These are phyloP conservation scores for Buxus sempervirens DNA, from an alignment of 164 flowering plant species.

Conservation along the genomic window DNA sequence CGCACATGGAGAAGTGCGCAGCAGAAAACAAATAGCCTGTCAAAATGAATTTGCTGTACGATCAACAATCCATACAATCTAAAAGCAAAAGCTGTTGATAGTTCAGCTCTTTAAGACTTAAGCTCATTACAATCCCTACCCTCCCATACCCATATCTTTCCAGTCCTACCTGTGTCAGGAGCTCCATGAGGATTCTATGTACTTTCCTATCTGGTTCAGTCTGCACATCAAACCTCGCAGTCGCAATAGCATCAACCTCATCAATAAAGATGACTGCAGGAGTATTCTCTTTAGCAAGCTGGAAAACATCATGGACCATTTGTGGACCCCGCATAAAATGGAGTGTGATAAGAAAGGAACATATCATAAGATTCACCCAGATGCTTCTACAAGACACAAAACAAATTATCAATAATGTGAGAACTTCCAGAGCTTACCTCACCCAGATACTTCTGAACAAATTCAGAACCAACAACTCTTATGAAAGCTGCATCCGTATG, in stretches of 20 bases:
- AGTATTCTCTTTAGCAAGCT: conserved; percentile 95
- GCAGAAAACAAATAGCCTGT: background rate
- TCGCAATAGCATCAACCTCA: conserved; percentile 98
- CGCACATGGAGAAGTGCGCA: no score
- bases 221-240: conserved; percentile 99
- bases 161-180: conserved; percentile 70
- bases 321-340: conserved; percentile 66
- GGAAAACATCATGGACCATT: conserved; percentile 99
- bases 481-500: conserved; percentile 89
- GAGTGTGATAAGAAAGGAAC: background rate
- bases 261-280: conserved; percentile 97
- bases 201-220: conserved; percentile 99
- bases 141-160: background rate
- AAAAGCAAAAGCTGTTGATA: no score
- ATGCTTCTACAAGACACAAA: background rate
- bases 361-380: no score
- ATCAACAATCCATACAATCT: background rate
- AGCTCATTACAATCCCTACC: background rate
- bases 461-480: no score
- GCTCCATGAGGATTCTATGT: conserved; percentile 95
- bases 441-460: conserved; percentile 96
- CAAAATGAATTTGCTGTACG: background rate
- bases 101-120: background rate
- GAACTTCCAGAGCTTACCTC: conserved; percentile 50
- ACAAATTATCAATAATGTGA: background rate